Percentiles rank a stretch among this genome's conserved stretches.
These are phyloP conservation scores for Zymoseptoria brevis DNA, from an alignment of 2,329 filamentous ascomycete species.

Conservation along the genomic window DNA sequence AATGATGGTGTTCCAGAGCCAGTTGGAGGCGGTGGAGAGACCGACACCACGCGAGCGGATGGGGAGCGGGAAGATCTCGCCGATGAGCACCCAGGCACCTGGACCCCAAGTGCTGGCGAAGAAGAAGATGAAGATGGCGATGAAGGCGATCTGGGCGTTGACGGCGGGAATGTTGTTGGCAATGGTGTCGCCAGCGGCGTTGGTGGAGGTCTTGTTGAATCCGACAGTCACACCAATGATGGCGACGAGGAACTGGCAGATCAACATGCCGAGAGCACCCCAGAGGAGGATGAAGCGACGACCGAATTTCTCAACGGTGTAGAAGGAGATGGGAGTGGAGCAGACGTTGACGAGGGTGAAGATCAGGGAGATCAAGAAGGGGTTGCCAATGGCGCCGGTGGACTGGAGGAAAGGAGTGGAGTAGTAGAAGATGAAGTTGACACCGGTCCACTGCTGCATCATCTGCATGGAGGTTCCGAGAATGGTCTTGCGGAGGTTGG, in stretches of 20 bases:
- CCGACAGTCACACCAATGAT: conserved; percentile 48
- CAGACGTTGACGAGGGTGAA: conserved; percentile 81
- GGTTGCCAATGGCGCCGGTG: conserved; percentile 65
- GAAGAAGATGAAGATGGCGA: conserved; percentile 88
- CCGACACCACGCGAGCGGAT: conserved; percentile 83
- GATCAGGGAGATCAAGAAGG: conserved; percentile 76
- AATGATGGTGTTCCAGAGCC: conserved; percentile 57
- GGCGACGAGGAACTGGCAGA: conserved; percentile 81
- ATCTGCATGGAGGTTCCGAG: conserved; percentile 43
- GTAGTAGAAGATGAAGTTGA: conserved; percentile 79
- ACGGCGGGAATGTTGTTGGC: conserved; percentile 36
- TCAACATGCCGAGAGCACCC: conserved; percentile 72
- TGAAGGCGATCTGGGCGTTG: conserved; percentile 72
- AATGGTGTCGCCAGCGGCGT: conserved; percentile 31
- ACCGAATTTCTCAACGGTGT: conserved; percentile 71
- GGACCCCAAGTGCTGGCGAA: conserved; percentile 87
- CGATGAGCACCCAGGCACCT: conserved; percentile 63
- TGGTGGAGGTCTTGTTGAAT: conserved; percentile 27
- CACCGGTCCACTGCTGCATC: conserved; percentile 61
- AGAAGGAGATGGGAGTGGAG: conserved; percentile 84
- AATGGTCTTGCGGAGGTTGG: conserved; percentile 42
- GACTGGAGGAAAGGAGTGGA: conserved; percentile 77
- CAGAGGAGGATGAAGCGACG: conserved; percentile 71
- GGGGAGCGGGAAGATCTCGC: conserved; percentile 82
- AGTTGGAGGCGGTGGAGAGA: conserved; percentile 81